A percentile compares a stretch with the other conserved stretches of the same genome.
Conservation (phyloP, 192 early-diverging fungal genomes). For the Podila horticola region DNA sequence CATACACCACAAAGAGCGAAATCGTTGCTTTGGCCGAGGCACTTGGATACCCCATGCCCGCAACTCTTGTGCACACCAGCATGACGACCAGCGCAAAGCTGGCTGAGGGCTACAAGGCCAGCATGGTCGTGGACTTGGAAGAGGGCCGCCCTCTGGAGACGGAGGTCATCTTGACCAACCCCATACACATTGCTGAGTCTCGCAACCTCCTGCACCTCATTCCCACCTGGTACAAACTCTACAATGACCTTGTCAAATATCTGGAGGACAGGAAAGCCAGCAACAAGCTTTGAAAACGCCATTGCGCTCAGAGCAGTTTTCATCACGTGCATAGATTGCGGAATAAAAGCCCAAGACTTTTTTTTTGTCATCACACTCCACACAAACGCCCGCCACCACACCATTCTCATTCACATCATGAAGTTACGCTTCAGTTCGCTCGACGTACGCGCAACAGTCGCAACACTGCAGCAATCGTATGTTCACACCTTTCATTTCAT, state of each 20-base stretch:
- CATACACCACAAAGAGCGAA: conserved; percentile 62
- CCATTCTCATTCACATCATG: conserved; percentile 57
- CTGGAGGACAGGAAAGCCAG: conserved; percentile 5
- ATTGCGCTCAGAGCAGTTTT: no score
- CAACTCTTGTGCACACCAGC: conserved; percentile 24
- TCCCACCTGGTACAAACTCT: conserved; percentile 40
- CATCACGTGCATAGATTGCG: not conserved
- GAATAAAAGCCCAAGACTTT: not conserved
- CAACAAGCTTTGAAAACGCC: not conserved
- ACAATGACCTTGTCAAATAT: conserved; percentile 39
- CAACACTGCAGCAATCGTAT: conserved; percentile 74
- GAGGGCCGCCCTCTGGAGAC: conserved; percentile 53
- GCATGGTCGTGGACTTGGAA: conserved; percentile 55
- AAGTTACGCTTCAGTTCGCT: conserved; percentile 91
- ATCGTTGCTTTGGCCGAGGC: conserved; percentile 65
- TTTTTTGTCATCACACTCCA: not conserved
- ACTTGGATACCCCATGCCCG: conserved; percentile 50
- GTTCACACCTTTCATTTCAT: not conserved
- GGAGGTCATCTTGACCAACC: conserved; percentile 51
- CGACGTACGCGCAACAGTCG: conserved; percentile 86
- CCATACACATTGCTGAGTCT: conserved; percentile 47
- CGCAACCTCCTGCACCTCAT: conserved; percentile 38
- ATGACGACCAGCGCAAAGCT: conserved; percentile 53
- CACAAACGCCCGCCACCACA: not conserved
- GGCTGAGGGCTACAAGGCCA: conserved; percentile 56